phyloP scores from a whole-genome alignment of 352 stramenopile species.

The Pythium myriotylum region DNA sequence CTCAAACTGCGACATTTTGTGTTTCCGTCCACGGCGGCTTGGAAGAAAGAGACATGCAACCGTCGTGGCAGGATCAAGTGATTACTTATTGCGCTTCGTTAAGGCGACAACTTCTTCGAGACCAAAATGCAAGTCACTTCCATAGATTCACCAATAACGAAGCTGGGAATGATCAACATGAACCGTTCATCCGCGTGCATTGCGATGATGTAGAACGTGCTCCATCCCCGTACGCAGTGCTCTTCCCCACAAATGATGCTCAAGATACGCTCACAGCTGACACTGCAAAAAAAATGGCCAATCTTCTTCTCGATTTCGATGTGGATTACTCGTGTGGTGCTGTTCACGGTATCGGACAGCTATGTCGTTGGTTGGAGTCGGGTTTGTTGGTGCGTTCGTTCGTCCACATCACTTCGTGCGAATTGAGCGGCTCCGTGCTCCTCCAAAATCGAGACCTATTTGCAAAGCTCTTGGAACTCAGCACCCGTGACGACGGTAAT shows the following conservation, averaged over 20 bases:
- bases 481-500: constrained; percentile 13
- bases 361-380: constrained; percentile 7
- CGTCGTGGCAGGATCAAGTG: no score
- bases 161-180: neutral
- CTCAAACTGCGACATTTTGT: constrained; percentile 4
- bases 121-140: no score
- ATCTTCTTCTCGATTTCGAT: neutral
- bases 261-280: no score
- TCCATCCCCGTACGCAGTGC: neutral
- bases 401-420: neutral
- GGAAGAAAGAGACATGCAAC: no score
- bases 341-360: neutral
- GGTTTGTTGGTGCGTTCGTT: constrained; percentile 4
- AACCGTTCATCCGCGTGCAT: constrained; percentile 19
- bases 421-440: neutral
- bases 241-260: neutral
- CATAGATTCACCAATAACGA: neutral
- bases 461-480: constrained; percentile 1
- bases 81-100: no score
- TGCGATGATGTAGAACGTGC: constrained; percentile 14
- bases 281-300: neutral
- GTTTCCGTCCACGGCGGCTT: neutral
- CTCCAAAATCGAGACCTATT: neutral
- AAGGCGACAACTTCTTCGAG: no score
- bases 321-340: neutral